Conservation (phyloP, 75 land plant species). For the Ceratopteris richardii region DNA sequence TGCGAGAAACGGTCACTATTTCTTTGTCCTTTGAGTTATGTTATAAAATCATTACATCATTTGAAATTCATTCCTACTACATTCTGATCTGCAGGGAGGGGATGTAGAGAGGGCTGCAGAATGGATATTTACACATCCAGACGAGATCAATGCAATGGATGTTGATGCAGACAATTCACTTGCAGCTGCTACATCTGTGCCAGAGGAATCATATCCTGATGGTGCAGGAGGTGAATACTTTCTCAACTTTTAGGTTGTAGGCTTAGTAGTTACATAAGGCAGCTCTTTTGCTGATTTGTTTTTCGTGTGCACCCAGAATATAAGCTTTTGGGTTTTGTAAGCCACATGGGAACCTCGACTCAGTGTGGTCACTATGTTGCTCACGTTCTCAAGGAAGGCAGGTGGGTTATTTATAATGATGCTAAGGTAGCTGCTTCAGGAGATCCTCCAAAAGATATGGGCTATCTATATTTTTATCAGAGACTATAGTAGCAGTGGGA, state of each 20-base stretch:
- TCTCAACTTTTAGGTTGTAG: too few relatives aligned
- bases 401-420: constrained; percentile 97
- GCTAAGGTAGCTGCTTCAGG: constrained; percentile 80
- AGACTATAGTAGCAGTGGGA: constrained; percentile 30
- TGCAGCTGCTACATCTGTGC: constrained; percentile 23
- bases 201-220: constrained; percentile 51
- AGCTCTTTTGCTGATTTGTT: too few relatives aligned
- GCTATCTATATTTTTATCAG: constrained; percentile 91
- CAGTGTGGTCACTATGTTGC: constrained; percentile 99
- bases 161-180: constrained; percentile 30
- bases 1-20: constrained; percentile 72
- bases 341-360: constrained; percentile 97
- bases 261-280: too few relatives aligned
- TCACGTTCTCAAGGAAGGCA: constrained; percentile 73
- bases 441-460: constrained; percentile 97
- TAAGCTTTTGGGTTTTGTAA: constrained; percentile 74
- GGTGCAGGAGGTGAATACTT: constrained; percentile 75
- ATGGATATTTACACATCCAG: constrained; percentile 88
- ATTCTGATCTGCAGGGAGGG: constrained; percentile 48
- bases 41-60: too few relatives aligned
- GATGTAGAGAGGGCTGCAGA: constrained; percentile 90
- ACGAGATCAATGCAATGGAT: constrained; percentile 43
- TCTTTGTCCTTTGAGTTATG: neutral
- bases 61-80: too few relatives aligned
- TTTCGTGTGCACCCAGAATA: too few relatives aligned